Evolutionary conservation across 108 stramenopile genomes (phyloP), one percentile per base, ranked within the genome.

Genomic region (Skeletonema potamos): DNA sequence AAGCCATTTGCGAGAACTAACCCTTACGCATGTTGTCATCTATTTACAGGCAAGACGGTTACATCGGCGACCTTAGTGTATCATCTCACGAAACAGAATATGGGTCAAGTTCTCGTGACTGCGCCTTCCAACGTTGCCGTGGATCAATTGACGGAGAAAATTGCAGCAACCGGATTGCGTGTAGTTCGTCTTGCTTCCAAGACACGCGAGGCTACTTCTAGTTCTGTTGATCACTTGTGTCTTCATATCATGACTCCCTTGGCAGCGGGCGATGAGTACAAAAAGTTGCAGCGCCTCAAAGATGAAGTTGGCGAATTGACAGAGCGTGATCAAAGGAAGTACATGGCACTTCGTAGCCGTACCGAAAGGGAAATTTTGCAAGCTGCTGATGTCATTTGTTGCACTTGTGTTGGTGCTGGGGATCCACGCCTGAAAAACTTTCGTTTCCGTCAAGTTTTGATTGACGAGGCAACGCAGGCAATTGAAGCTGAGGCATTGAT

Each of bases 381-480:
- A 79, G 96, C 96, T 0, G 99, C 99, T 7, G 98, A 99, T 82
- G 98, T 99, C 30, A 98, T 99, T 68, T 99, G 99, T 70, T 93
- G 91, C 62, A 99, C 99, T 27, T 99, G 99, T 73, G 96, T 96
- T 13, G 97, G 97, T 34, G 98, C 99, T 27, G 99, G 96, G 13
- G 99, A 99, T 73, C 93, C 96, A 6, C 93, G 99, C 46, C 79
- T 99, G 37, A 90, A 90, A 74, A 96, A 97, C 72, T 92, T 96
- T 56, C 92, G 95, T 12, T 98, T 99, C 72, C 89, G 94, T 48
- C 96, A 97, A 78, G 97, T 99, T 28, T 71, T 99, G 61, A 95
- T 99, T 83, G 99, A 99, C 75, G 99, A 99, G 74, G 97, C 97
- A 6, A 99, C 99, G 7, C 99, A 99, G 70, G 99, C 99, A 24